These are phyloP conservation scores for Didymella arachidicola DNA, from an alignment of 2,329 filamentous ascomycete genomes.

Conservation along the genomic window DNA sequence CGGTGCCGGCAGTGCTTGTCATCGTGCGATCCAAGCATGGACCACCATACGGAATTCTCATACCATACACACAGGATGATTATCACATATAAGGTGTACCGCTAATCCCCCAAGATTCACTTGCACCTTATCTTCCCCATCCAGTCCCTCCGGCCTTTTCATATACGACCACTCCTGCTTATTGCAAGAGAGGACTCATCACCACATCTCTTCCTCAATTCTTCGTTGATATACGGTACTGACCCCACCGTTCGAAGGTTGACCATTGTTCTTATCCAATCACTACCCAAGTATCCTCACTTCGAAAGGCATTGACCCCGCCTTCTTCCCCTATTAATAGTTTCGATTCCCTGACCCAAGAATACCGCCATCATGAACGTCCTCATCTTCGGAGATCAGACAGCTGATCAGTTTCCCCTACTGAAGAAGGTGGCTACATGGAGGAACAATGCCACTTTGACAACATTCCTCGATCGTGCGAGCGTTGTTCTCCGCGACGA, in stretches of 20 bases:
- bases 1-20: conserved; percentile 48
- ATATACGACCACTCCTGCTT: conserved; percentile 25
- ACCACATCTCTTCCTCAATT: conserved; percentile 17
- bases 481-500: conserved; percentile 67
- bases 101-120: conserved; percentile 32
- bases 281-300: conserved; percentile 13
- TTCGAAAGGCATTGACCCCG: conserved; percentile 14
- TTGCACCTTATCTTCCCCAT: conserved; percentile 34
- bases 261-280: conserved; percentile 2
- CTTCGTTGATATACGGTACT: conserved; percentile 26
- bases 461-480: conserved; percentile 67
- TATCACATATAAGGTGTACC: conserved; percentile 50
- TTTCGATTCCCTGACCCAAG: conserved; percentile 32
- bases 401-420: conserved; percentile 70
- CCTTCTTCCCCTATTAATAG: conserved; percentile 23
- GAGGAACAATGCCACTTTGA: conserved; percentile 65
- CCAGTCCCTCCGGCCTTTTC: conserved; percentile 38
- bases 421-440: conserved; percentile 59
- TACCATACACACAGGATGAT: conserved; percentile 32
- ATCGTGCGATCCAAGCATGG: conserved; percentile 48
- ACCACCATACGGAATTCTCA: conserved; percentile 37
- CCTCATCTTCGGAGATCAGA: conserved; percentile 76
- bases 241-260: conserved; percentile 20
- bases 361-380: conserved; percentile 52
- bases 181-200: conserved; percentile 20